Base-by-base conservation (phyloP, 2,329 filamentous ascomycete genomes). In the Pseudocercospora vitis region DNA sequence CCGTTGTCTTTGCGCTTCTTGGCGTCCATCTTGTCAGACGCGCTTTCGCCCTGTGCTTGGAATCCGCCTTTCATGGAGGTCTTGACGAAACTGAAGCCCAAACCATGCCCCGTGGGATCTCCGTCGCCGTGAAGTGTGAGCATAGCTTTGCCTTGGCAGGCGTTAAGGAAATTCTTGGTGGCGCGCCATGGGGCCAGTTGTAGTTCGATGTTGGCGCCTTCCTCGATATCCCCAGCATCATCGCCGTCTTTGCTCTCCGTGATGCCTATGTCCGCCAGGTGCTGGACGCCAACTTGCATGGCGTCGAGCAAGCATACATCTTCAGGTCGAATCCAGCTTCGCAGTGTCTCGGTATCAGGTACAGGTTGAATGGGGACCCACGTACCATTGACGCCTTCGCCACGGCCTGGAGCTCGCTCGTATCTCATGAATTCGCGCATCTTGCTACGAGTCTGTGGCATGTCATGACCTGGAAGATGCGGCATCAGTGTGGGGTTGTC, bases 11-110 rank as follows among this genome's bases (percentile, higher is more conserved):
- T 84, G 53, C 79, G 73, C 58, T 77, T 76, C 65, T 94, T 92
- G 12, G 88, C 88, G 68, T 91, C 89, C 59, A 94, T 84, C 69
- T 91, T 89, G 57, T 91, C 88, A 65, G 90, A 88, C 57, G 91
- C 89, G 66, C 89, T 91, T 70, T 96, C 90, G 16, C 90, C 91
- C 21, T 95, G 82, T 16, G 91, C 87, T 67, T 91, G 89, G 71
- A 96, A 99, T 0, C 94, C 94, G 57, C 94, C 94, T 73, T 99
- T 99, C 94, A 99, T 99, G 1, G 90, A 95, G 0, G 91, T 96
- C 68, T 94, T 91, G 71, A 99, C 91, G 71, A 99, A 96, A 69
- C 89, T 96, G 76, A 97, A 96, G 2, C 89, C 94, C 55, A 96
- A 85, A 1, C 94, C 94, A 65, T 91, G 88, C 19, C 91, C 91